A percentile compares a stretch with the other conserved stretches of the same genome.
phyloP scores from a whole-genome alignment of 164 flowering plant genomes.

The Cinnamomum chago region DNA sequence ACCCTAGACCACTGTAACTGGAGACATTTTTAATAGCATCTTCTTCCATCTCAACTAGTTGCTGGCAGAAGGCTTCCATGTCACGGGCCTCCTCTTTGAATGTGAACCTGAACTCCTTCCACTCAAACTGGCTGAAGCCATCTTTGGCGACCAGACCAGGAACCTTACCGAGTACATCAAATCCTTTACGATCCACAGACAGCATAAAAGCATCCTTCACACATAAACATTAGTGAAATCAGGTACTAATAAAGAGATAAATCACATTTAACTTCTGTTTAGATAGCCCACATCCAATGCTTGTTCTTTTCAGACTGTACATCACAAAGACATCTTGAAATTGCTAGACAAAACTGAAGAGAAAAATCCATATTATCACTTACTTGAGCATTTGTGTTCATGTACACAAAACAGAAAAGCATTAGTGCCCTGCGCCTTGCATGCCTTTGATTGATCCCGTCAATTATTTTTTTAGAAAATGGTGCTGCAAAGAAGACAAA shows the following conservation, averaged over 20 bases:
- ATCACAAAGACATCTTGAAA: not conserved
- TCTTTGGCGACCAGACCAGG: conserved; percentile 28
- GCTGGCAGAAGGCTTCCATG: conserved; percentile 57
- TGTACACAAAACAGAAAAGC: conserved; percentile 64
- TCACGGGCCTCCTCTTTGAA: conserved; percentile 65
- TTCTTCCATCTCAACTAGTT: conserved; percentile 78
- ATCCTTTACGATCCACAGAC: conserved; percentile 72
- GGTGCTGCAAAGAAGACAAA: conserved; percentile 40
- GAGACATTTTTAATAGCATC: conserved; percentile 57
- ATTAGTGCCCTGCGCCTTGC: conserved; percentile 74
- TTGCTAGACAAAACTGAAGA: not conserved
- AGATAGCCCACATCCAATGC: not conserved
- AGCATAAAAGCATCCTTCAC: conserved; percentile 67
- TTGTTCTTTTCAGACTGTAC: not conserved
- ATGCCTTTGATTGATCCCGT: conserved; percentile 81
- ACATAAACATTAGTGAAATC: not conserved
- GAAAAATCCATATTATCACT: conserved; percentile 10
- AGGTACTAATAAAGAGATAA: not conserved
- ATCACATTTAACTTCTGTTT: not conserved
- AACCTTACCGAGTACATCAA: conserved; percentile 70
- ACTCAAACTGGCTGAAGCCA: conserved; percentile 40
- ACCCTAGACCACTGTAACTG: conserved; percentile 51
- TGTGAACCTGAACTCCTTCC: conserved; percentile 65
- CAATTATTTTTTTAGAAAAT: conserved; percentile 56
- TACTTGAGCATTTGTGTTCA: conserved; percentile 61